These are phyloP conservation scores for Microbotryomycetes sp. DNA, from an alignment of 1,284 basidiomycete species.

Conservation along the genomic window DNA sequence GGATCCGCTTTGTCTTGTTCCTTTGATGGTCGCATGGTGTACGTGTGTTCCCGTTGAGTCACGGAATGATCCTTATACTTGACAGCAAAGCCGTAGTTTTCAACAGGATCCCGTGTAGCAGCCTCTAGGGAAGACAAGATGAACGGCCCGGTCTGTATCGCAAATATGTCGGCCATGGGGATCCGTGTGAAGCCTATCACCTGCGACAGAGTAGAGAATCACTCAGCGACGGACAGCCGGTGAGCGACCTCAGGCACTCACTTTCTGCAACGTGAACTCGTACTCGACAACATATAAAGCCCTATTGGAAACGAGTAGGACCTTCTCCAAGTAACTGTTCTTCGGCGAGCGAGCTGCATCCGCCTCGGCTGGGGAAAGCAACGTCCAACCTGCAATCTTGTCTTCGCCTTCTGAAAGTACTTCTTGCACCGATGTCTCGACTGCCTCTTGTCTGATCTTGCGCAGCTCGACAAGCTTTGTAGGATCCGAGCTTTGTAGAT, in stretches of 20 bases:
- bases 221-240: slow-evolving; percentile 7
- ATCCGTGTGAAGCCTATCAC: slow-evolving; percentile 52
- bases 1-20: background rate
- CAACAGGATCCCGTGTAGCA: slow-evolving; percentile 65
- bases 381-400: slow-evolving; percentile 79
- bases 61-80: slow-evolving; percentile 64
- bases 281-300: slow-evolving; percentile 34
- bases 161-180: slow-evolving; percentile 72
- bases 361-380: slow-evolving; percentile 74
- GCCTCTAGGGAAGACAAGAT: slow-evolving; percentile 86
- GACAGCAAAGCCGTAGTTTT: slow-evolving; percentile 79
- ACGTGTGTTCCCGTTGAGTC: slow-evolving; percentile 62
- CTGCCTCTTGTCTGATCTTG: slow-evolving; percentile 78
- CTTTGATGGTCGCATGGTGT: slow-evolving; percentile 59
- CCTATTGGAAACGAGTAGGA: slow-evolving; percentile 56
- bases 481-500: slow-evolving; percentile 79
- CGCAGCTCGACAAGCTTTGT: slow-evolving; percentile 78
- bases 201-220: slow-evolving; percentile 13
- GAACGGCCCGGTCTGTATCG: slow-evolving; percentile 78
- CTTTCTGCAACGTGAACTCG: slow-evolving; percentile 45
- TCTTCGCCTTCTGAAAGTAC: slow-evolving; percentile 75
- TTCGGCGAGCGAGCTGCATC: slow-evolving; percentile 53
- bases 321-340: slow-evolving; percentile 86
- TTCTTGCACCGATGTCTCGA: slow-evolving; percentile 74
- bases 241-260: slow-evolving; percentile 39